Conservation (phyloP, 1,284 basidiomycete genomes). For the Sphagnurus paluster region DNA sequence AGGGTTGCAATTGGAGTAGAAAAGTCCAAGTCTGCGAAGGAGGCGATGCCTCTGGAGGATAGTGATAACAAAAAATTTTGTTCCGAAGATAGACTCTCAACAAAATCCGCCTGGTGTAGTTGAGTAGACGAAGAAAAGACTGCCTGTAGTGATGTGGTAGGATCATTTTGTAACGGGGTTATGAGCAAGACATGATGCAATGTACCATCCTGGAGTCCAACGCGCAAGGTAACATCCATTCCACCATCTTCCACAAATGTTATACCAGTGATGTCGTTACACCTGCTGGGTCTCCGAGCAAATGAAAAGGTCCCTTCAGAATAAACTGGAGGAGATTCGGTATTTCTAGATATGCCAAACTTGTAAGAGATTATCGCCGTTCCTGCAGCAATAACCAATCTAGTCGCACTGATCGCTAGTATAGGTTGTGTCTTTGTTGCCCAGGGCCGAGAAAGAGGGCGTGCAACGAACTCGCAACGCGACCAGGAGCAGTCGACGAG, state of each 20-base stretch:
- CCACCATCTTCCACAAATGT: slow-evolving; percentile 50
- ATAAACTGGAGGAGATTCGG: slow-evolving; percentile 42
- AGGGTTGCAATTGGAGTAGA: slow-evolving; percentile 30
- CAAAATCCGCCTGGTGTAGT: slow-evolving; percentile 35
- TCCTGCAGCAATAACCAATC: slow-evolving; percentile 66
- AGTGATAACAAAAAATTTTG: slow-evolving; percentile 50
- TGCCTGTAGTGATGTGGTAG: slow-evolving; percentile 16
- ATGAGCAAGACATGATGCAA: slow-evolving; percentile 45
- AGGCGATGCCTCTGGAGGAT: slow-evolving; percentile 53
- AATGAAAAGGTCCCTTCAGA: slow-evolving; percentile 53
- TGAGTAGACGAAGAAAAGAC: slow-evolving; percentile 25
- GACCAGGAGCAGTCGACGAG: slow-evolving; percentile 60
- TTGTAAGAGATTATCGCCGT: slow-evolving; percentile 57
- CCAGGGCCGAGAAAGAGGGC: slow-evolving; percentile 70
- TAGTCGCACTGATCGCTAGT: slow-evolving; percentile 56
- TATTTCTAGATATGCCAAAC: slow-evolving; percentile 38
- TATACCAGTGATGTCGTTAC: slow-evolving; percentile 52
- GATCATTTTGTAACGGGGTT: slow-evolving; percentile 20
- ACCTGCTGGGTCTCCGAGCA: slow-evolving; percentile 32
- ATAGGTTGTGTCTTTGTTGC: slow-evolving; percentile 53
- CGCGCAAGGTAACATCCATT: slow-evolving; percentile 48
- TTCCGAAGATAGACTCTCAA: slow-evolving; percentile 55
- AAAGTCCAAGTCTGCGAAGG: slow-evolving; percentile 33
- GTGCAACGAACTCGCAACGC: slow-evolving; percentile 53
- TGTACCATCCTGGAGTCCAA: slow-evolving; percentile 63